Evolutionary conservation across 2,329 filamentous ascomycete genomes (phyloP).

Genomic region (Lecanicillium sp.): DNA sequence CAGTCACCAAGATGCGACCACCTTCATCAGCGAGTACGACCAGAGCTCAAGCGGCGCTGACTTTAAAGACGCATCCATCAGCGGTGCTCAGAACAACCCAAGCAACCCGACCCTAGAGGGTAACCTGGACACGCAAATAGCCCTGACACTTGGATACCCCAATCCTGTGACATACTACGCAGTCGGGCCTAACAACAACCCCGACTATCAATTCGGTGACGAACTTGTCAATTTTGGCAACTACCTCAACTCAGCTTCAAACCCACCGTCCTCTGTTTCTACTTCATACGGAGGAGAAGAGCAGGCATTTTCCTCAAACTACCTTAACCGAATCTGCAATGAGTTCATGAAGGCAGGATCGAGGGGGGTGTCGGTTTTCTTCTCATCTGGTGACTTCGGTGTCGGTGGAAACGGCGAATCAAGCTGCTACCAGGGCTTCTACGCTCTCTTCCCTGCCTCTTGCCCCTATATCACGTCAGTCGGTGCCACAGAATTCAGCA

Average conservation of each 20-base stretch:
- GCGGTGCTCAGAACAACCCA: conserved; percentile 5
- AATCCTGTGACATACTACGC: conserved; percentile 10
- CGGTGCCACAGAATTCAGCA: conserved; percentile 32
- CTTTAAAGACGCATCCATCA: conserved; percentile 9
- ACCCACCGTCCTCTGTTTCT: conserved; percentile 31
- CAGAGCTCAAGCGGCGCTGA: neutral
- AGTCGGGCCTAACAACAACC: conserved; percentile 2
- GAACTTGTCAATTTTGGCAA: conserved; percentile 3
- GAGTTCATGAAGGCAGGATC: conserved; percentile 50
- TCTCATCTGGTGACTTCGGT: conserved; percentile 24
- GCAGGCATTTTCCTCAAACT: conserved; percentile 21
- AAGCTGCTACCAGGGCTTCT: conserved; percentile 14
- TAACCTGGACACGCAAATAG: conserved; percentile 12
- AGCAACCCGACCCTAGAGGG: conserved; percentile 9
- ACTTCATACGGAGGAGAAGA: conserved; percentile 47
- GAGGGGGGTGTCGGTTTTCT: conserved; percentile 40
- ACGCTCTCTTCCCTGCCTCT: conserved; percentile 29
- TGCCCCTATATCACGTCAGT: conserved; percentile 41
- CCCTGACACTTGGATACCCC: conserved; percentile 6
- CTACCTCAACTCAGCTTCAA: conserved; percentile 5
- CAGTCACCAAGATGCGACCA: conserved; percentile 6
- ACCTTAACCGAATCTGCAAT: conserved; percentile 36
- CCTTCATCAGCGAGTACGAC: conserved; percentile 5
- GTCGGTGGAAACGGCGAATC: conserved; percentile 16
- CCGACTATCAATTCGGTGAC: conserved; percentile 5